Evolutionary conservation across 2,329 filamentous ascomycete species (phyloP).

Genomic region (Fonsecaea monophora): DNA sequence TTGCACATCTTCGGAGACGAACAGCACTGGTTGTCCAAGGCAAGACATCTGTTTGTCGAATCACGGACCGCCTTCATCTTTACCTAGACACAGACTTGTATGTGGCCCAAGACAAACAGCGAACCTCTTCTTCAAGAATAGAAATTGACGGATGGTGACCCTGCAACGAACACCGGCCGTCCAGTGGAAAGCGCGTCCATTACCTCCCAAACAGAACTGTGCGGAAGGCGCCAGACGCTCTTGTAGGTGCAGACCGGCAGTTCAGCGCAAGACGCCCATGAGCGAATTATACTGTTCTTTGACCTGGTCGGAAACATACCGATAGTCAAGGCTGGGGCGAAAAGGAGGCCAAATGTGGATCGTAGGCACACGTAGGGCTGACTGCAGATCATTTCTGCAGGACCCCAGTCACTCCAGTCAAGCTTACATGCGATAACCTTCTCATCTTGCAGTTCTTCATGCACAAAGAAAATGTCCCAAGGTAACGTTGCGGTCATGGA

Average conservation of each 20-base stretch:
- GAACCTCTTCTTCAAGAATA: background rate
- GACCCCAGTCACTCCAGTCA: slow-evolving; percentile 23
- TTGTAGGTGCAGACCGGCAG: background rate
- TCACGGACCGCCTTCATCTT: background rate
- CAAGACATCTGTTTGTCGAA: background rate
- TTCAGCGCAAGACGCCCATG: background rate
- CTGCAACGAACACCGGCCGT: background rate
- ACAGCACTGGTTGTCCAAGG: background rate
- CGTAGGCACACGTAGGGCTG: slow-evolving; percentile 18
- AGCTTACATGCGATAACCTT: slow-evolving; percentile 24
- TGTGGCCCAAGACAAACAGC: background rate
- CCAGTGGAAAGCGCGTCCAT: background rate
- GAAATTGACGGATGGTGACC: background rate
- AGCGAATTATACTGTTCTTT: background rate
- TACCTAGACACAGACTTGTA: background rate
- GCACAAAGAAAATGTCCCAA: slow-evolving; percentile 9
- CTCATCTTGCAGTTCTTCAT: slow-evolving; percentile 24
- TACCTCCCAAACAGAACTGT: background rate
- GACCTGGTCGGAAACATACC: slow-evolving; percentile 3
- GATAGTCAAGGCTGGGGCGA: slow-evolving; percentile 24
- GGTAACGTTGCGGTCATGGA: background rate
- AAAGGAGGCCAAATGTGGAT: slow-evolving; percentile 27
- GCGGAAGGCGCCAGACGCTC: background rate
- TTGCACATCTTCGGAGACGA: slow-evolving; percentile 1
- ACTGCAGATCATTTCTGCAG: slow-evolving; percentile 33